phyloP scores from a whole-genome alignment of 768 basidiomycete species.

The Postia placenta region DNA sequence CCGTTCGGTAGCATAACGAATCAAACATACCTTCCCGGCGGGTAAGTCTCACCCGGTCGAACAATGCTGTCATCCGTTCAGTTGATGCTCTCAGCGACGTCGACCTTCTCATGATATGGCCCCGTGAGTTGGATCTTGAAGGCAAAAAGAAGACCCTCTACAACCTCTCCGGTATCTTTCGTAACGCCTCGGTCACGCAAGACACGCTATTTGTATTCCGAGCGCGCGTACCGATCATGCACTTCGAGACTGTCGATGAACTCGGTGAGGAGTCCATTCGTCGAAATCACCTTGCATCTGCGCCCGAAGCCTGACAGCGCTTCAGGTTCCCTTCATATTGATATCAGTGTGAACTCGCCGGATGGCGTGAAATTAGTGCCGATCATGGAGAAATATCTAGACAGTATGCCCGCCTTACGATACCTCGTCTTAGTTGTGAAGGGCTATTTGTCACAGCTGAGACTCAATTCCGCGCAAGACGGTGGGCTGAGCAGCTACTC shows the following conservation, averaged over 20 bases:
- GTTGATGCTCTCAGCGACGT: slow-evolving; percentile 43
- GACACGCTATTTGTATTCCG: slow-evolving; percentile 39
- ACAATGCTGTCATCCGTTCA: background rate
- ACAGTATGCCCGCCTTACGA: slow-evolving; percentile 49
- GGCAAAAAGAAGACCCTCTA: slow-evolving; percentile 39
- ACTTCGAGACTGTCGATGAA: slow-evolving; percentile 40
- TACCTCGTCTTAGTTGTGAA: slow-evolving; percentile 61
- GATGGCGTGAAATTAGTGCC: slow-evolving; percentile 49
- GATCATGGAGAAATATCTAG: slow-evolving; percentile 47
- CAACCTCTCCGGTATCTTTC: slow-evolving; percentile 42
- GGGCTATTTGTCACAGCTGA: slow-evolving; percentile 48
- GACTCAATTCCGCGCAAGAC: slow-evolving; percentile 57
- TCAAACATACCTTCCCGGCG: slow-evolving; percentile 53
- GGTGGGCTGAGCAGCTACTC: slow-evolving; percentile 66
- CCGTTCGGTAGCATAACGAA: slow-evolving; percentile 61
- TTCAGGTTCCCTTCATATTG: slow-evolving; percentile 51
- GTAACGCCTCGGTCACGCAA: slow-evolving; percentile 35
- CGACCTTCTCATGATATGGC: slow-evolving; percentile 45
- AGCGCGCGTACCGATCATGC: slow-evolving; percentile 61
- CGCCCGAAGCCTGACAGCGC: background rate
- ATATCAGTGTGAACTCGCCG: slow-evolving; percentile 60
- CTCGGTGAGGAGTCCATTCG: slow-evolving; percentile 25
- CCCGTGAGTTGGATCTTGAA: slow-evolving; percentile 23
- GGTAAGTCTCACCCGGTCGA: slow-evolving; percentile 32
- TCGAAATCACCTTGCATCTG: background rate